A percentile compares a stretch with the other conserved stretches of the same genome.
phyloP scores from a whole-genome alignment of 2,329 filamentous ascomycete genomes.

The Xylaria sp. region DNA sequence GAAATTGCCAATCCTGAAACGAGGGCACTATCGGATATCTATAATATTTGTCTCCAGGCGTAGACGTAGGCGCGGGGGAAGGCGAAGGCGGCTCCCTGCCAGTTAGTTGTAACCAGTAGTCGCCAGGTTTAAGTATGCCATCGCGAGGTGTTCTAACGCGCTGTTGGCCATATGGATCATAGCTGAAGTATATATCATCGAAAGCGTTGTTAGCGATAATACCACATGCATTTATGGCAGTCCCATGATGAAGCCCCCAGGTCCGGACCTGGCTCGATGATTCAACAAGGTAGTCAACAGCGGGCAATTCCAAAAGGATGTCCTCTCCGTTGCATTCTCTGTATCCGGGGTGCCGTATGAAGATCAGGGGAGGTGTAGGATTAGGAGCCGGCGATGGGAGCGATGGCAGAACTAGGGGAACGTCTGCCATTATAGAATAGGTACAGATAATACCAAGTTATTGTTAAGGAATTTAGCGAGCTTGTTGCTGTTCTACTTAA shows the following conservation, averaged over 20 bases:
- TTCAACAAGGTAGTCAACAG: no score
- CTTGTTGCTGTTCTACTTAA: no score
- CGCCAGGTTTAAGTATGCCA: neutral
- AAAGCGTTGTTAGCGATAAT: neutral
- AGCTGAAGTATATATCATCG: neutral
- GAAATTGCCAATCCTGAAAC: neutral
- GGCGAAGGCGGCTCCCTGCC: neutral
- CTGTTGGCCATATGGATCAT: neutral
- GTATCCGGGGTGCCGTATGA: no score
- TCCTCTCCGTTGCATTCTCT: no score
- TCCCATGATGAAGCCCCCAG: neutral
- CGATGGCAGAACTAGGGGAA: no score
- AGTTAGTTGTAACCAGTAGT: neutral
- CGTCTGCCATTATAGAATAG: no score
- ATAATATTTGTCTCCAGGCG: neutral
- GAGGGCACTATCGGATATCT: neutral
- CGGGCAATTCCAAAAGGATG: no score
- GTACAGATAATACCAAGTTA: no score
- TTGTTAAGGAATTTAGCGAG: no score
- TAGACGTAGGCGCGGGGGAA: neutral
- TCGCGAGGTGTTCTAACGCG: conserved; percentile 1
- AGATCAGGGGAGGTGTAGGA: no score
- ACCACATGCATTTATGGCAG: neutral
- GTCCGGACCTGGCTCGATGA: neutral
- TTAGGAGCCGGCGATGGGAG: no score